Evolutionary conservation across 2,329 filamentous ascomycete species (phyloP).

Genomic region (Penicillium verrucosum): DNA sequence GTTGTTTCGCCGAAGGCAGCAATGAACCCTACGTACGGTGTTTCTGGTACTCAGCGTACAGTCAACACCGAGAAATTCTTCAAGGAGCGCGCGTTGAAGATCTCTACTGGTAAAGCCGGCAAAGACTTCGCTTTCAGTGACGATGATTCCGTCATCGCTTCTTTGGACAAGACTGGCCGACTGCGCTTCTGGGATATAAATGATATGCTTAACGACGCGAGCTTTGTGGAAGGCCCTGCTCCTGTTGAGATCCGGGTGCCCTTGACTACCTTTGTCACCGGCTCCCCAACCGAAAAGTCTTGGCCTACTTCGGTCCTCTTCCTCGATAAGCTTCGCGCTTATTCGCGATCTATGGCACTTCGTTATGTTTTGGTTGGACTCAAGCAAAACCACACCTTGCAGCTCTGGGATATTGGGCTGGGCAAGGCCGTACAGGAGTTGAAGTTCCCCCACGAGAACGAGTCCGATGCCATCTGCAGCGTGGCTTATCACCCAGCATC

Average conservation of each 20-base stretch:
- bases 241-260: conserved; percentile 79
- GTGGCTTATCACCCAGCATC: conserved; percentile 89
- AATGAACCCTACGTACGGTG: conserved; percentile 48
- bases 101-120: conserved; percentile 94
- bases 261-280: conserved; percentile 80
- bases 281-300: conserved; percentile 83
- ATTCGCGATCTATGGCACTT: conserved; percentile 81
- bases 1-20: conserved; percentile 67
- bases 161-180: conserved; percentile 91
- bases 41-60: conserved; percentile 51
- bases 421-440: conserved; percentile 96
- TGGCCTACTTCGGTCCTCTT: conserved; percentile 96
- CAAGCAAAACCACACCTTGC: conserved; percentile 98
- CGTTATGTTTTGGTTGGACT: conserved; percentile 96
- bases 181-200: conserved; percentile 99
- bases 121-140: conserved; percentile 98
- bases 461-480: conserved; percentile 96
- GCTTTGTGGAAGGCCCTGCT: conserved; percentile 41
- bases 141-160: conserved; percentile 90
- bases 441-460: conserved; percentile 91
- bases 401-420: conserved; percentile 95
- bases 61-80: conserved; percentile 88
- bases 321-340: conserved; percentile 92
- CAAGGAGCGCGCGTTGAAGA: conserved; percentile 82
- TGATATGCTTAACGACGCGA: conserved; percentile 59